Base-by-base conservation (phyloP, 257 asterid genomes). In the Ligustrum vulgare region DNA sequence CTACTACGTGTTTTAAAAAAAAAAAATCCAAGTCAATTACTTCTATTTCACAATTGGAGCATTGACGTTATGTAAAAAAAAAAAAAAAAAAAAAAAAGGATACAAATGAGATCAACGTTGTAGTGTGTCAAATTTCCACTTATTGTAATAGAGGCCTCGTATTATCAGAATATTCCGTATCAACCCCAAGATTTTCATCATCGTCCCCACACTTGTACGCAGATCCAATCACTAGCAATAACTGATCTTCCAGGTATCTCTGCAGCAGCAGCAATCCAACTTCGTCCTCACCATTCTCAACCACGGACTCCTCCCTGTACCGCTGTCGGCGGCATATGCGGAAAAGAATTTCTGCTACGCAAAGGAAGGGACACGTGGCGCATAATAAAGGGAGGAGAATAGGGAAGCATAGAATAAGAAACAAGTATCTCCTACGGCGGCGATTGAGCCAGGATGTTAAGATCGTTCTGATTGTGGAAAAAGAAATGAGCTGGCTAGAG, bases 121-220 rank as follows among this genome's bases (percentile, higher is more conserved):
- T 9, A 37, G 62, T 58, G 41, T 13, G 15, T 39, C 70, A 81
- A 60, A 16, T 33, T 15, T 8, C 43, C n/a, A 2, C 11, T 76
- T 70, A 75, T 75, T 83, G 84, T 89, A 79, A 8, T 75, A 35
- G 31, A 80, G 89, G 76, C 83, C 86, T 84, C 84, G 75, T 62
- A 87, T 84, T 79, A 80, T 69, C 83, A 75, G 72, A 78, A 75
- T 79, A 77, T 81, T 84, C 85, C 70, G 77, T 78, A 84, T 81
- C 84, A 41, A 75, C 79, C 87, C 78, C 85, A 25, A 10, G 68
- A 47, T 51, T 66, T 69, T 66, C 88, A 28, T 70, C 82, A 4
- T 35, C 83, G 28, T 76, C 87, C 69, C 77, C 80, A 20, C 79
- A 32, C 10, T 77, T 71, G 56, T 71, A 66, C 70, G 69, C 62